Base-by-base conservation (phyloP, 257 asterid species). In the Solanum paucissectum region DNA sequence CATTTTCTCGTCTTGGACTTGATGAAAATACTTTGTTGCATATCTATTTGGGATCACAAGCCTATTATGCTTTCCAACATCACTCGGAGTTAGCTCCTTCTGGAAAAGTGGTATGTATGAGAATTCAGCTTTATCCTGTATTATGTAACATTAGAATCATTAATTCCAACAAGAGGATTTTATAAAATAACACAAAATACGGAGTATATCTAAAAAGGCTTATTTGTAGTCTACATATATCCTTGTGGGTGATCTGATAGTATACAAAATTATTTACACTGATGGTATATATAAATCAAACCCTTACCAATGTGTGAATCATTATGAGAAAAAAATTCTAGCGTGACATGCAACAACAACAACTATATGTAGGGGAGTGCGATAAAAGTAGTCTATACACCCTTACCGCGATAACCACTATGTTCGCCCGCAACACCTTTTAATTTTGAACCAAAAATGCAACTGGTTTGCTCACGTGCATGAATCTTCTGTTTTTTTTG, bases 81-180 rank as follows among this genome's bases (percentile, higher is more conserved):
- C 98, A 69, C 98, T 93, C 2, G 93, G 96, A 4, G 95, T 92
- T 72, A 95, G 88, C 36, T 92, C 94, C 88, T 95, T 95, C 32
- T 90, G 87, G 71, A 93, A 94, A 20, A 93, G 94, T 7, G 68
- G 68, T 72, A 55, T 86, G 68, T 71, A 86, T n/a, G 49, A 34
- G 6, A 79, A 68, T 7, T 33, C 83, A 14, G 32, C 73, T 2
- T 3, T 16, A 2, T 23, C 44, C 7, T 18, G n/a, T 55, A 33
- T 16, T 40, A 38, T 23, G 34, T 42, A 23, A 3, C 10, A 12
- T 4, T 21, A 23, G 27, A 60, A 60, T 60, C 29, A 10, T 23
- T 2, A 60, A 60, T 60, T 21, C 25, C 9, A 60, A 60, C 13
- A 1, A 21, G 68, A 21, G 68, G 29, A 21, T 21, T 55, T 60